Percentiles rank a stretch among this genome's conserved stretches.
phyloP scores from a whole-genome alignment of 371 early-diverging fungal genomes.

The Lichtheimia ornata region DNA sequence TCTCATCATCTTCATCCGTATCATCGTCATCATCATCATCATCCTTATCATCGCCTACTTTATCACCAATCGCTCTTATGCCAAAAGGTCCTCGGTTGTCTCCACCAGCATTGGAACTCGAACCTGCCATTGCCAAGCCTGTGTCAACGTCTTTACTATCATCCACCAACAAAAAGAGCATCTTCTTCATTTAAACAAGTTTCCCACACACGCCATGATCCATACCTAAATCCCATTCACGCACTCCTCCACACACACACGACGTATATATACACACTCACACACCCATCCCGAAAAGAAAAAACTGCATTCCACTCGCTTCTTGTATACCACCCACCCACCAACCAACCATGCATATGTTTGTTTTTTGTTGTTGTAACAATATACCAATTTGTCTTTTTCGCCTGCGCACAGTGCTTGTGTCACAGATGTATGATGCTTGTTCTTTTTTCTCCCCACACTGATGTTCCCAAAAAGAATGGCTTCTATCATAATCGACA shows the following conservation, averaged over 20 bases:
- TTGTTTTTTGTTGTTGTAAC: conserved; percentile 4
- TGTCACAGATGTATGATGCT: no score
- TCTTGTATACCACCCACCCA: conserved; percentile 1
- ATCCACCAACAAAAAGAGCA: conserved; percentile 4
- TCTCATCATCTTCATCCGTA: conserved; percentile 7
- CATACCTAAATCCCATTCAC: not conserved
- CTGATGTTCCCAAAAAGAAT: not conserved
- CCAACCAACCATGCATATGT: not conserved
- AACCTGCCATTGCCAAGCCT: conserved; percentile 2
- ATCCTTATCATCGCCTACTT: conserved; percentile 4
- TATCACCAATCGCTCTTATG: not conserved
- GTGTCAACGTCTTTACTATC: not conserved
- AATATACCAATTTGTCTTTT: conserved; percentile 1
- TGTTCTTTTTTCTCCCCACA: not conserved
- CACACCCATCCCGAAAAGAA: not conserved
- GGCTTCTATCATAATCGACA: no score
- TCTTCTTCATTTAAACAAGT: conserved; percentile 8
- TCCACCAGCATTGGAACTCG: conserved; percentile 12
- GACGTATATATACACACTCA: not conserved
- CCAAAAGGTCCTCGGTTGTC: conserved; percentile 4
- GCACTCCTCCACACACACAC: not conserved
- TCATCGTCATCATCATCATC: conserved; percentile 4
- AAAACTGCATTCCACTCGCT: not conserved
- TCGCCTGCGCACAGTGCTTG: not conserved
- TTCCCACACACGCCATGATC: not conserved